A percentile compares a stretch with the other conserved stretches of the same genome.
phyloP scores from a whole-genome alignment of 1,139 yeast species.

The Ogataea hybrid region DNA sequence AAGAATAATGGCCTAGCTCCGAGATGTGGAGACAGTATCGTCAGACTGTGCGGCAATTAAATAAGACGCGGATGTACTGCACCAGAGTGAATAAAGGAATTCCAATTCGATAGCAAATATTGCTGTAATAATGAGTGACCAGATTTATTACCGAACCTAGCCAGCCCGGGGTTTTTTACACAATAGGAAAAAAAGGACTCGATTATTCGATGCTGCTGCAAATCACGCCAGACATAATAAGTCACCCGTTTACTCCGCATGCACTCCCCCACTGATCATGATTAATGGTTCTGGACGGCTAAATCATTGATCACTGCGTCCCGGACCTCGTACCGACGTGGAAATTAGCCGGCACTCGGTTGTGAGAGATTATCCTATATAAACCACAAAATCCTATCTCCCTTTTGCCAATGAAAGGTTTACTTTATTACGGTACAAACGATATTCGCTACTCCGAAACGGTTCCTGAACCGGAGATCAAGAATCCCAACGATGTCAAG shows the following conservation, averaged over 20 bases:
- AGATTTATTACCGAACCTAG: not conserved
- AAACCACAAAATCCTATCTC: not conserved
- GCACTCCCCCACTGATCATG: not conserved
- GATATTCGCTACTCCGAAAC: conserved; percentile 44
- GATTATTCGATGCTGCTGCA: not conserved
- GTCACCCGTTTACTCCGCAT: not conserved
- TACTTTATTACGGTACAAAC: conserved; percentile 50
- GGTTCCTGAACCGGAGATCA: conserved; percentile 45
- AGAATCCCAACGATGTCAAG: conserved; percentile 46
- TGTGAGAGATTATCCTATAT: not conserved
- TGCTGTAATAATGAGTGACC: not conserved
- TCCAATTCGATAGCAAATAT: not conserved
- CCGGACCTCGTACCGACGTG: not conserved
- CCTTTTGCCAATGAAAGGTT: conserved; percentile 46
- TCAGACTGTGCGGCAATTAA: not conserved
- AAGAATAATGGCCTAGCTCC: conserved; percentile 13
- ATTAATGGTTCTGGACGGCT: not conserved
- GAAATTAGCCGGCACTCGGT: not conserved
- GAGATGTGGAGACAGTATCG: not conserved
- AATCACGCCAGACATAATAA: not conserved
- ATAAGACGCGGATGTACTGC: not conserved
- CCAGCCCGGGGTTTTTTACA: not conserved
- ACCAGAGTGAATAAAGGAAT: not conserved
- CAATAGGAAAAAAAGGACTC: not conserved
- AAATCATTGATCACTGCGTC: not conserved